These are phyloP conservation scores for Penicillium samsonianum DNA, from an alignment of 495 filamentous ascomycete species.

Conservation along the genomic window DNA sequence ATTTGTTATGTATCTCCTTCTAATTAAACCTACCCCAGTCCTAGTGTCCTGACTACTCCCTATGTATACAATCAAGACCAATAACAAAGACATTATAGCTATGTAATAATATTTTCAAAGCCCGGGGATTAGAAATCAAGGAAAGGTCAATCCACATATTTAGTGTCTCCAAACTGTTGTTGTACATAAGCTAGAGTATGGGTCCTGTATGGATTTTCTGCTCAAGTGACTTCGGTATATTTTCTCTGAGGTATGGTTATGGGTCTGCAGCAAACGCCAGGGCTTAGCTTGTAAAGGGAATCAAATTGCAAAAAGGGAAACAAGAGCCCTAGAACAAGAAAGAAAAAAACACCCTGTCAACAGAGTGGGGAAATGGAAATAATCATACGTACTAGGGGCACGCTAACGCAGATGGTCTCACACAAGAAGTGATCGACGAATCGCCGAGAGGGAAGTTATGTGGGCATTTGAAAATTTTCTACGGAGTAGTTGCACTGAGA, in stretches of 20 bases:
- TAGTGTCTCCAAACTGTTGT: constrained; percentile 4
- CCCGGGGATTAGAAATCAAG: not conserved
- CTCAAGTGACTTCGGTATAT: constrained; percentile 8
- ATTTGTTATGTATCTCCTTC: constrained; percentile 5
- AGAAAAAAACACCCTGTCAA: constrained; percentile 6
- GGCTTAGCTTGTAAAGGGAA: constrained; percentile 15
- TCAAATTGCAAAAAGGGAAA: not conserved
- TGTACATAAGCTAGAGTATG: not conserved
- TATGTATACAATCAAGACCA: not conserved
- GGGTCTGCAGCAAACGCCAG: constrained; percentile 17
- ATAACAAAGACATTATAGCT: not conserved
- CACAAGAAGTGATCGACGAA: constrained; percentile 41
- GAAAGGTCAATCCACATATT: constrained; percentile 3
- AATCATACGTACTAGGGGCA: constrained; percentile 31
- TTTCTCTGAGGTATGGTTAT: not conserved
- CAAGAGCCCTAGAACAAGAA: constrained; percentile 1
- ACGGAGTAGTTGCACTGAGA: not conserved
- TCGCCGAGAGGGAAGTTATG: constrained; percentile 23
- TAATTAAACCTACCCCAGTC: no score
- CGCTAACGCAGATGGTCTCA: constrained; percentile 35
- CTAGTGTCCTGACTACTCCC: no score
- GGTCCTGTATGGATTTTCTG: not conserved
- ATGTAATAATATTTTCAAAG: not conserved
- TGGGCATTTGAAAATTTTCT: constrained; percentile 19
- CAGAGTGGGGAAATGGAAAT: constrained; percentile 24